These are phyloP conservation scores for Pleurotus giganteus DNA, from an alignment of 768 basidiomycete species.

Conservation along the genomic window DNA sequence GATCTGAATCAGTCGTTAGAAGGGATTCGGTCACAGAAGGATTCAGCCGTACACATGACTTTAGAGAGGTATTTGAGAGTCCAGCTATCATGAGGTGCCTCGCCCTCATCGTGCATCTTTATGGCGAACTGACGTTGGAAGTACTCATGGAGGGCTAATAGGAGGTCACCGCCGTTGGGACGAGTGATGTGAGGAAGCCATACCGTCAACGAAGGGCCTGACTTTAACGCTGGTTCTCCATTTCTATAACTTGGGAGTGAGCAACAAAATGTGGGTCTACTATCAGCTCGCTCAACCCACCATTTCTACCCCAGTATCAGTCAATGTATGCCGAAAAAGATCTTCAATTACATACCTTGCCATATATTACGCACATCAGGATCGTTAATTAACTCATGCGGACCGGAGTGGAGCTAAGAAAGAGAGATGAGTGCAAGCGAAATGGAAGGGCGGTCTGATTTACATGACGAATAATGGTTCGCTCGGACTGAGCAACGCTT, in stretches of 20 bases:
- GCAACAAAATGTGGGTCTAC: no score
- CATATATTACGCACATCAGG: constrained; percentile 19
- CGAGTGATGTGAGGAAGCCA: not conserved
- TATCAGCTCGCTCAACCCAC: constrained; percentile 10
- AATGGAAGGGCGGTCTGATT: no score
- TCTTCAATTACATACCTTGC: constrained; percentile 19
- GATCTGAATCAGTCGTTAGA: no score
- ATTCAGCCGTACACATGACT: constrained; percentile 24
- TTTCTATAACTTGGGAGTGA: no score
- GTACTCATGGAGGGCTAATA: constrained; percentile 17
- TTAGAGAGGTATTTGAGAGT: constrained; percentile 21
- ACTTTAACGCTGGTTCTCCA: constrained; percentile 24
- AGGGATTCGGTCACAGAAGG: no score
- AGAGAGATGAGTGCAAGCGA: not conserved
- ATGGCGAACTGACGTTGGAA: constrained; percentile 14
- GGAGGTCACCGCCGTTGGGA: not conserved
- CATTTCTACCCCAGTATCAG: constrained; percentile 14
- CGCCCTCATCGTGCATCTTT: constrained; percentile 9
- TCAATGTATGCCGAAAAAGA: not conserved
- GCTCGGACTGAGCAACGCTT: constrained; percentile 14
- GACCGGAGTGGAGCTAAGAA: constrained; percentile 19
- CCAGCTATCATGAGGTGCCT: constrained; percentile 18
- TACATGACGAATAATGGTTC: constrained; percentile 16
- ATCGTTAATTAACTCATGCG: constrained; percentile 22
- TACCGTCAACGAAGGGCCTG: constrained; percentile 22